phyloP scores from a whole-genome alignment of 1,139 yeast genomes.

The Lodderomyces oxycetoniae region DNA sequence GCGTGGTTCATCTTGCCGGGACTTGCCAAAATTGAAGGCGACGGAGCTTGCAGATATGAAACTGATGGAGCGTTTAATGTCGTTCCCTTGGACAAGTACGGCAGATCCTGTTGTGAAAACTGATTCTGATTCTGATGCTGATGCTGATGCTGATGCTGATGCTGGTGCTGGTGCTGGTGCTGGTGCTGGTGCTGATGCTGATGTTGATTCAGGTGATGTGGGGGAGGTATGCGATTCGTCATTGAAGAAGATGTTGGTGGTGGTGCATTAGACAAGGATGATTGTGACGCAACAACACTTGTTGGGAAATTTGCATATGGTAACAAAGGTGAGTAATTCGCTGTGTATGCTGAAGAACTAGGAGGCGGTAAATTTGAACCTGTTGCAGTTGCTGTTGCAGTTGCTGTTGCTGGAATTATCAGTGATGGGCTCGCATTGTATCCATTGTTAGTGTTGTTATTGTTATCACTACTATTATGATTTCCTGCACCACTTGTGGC shows the following conservation, averaged over 20 bases:
- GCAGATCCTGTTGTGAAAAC: slow-evolving; percentile 1
- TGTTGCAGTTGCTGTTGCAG: background rate
- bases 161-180: background rate
- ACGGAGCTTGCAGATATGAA: too few relatives aligned
- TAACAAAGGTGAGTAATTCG: background rate
- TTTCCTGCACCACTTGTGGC: too few relatives aligned
- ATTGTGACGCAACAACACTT: too few relatives aligned
- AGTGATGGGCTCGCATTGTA: background rate
- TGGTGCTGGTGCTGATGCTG: slow-evolving; percentile 3
- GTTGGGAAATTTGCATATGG: too few relatives aligned
- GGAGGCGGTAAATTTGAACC: background rate
- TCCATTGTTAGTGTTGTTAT: too few relatives aligned
- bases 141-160: background rate
- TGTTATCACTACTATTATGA: background rate
- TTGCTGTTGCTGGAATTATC: slow-evolving; percentile 1
- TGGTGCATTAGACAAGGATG: slow-evolving; percentile 2
- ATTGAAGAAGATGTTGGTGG: slow-evolving; percentile 3
- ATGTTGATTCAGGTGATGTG: slow-evolving; percentile 3
- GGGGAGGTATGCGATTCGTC: slow-evolving; percentile 1
- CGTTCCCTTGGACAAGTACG: too few relatives aligned
- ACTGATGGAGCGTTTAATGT: too few relatives aligned
- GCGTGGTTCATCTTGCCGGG: too few relatives aligned
- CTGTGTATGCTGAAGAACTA: background rate
- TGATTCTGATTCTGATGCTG: background rate
- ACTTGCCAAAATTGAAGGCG: background rate